These are phyloP conservation scores for Trichoderma erinaceum DNA, from an alignment of 495 filamentous ascomycete species.

Conservation along the genomic window DNA sequence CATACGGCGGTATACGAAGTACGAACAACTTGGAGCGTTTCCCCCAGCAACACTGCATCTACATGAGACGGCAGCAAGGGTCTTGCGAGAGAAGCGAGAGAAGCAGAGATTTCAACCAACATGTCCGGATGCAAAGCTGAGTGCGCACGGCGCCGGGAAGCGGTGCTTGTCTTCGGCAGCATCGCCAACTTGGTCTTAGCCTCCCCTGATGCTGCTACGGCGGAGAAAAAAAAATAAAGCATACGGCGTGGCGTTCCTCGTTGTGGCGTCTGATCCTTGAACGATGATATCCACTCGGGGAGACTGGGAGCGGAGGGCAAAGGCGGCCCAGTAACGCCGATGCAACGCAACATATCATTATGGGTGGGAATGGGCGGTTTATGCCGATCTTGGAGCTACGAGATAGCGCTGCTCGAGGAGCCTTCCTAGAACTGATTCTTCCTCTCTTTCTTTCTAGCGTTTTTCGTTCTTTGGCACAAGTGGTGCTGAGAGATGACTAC, in stretches of 20 bases:
- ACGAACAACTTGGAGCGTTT: neutral
- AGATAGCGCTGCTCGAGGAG: neutral
- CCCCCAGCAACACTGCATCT: neutral
- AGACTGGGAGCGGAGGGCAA: neutral
- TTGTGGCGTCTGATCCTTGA: neutral
- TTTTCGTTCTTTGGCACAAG: neutral
- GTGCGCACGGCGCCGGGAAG: neutral
- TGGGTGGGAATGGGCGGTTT: neutral
- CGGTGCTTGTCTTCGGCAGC: neutral
- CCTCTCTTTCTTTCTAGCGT: neutral
- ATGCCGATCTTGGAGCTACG: conserved; percentile 6
- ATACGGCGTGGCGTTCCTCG: neutral
- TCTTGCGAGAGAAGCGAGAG: neutral
- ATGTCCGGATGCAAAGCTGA: neutral
- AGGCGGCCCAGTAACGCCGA: conserved; percentile 12
- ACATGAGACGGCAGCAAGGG: neutral
- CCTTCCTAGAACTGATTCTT: neutral
- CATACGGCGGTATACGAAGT: neutral
- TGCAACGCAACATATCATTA: neutral
- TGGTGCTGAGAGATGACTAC: neutral
- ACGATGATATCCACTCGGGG: neutral
- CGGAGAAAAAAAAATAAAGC: conserved; percentile 10
- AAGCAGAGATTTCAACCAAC: neutral
- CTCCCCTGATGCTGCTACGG: neutral
- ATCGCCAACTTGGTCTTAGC: conserved; percentile 6